Evolutionary conservation across 2,329 filamentous ascomycete genomes (phyloP).

Genomic region (Sporothrix schenckii): DNA sequence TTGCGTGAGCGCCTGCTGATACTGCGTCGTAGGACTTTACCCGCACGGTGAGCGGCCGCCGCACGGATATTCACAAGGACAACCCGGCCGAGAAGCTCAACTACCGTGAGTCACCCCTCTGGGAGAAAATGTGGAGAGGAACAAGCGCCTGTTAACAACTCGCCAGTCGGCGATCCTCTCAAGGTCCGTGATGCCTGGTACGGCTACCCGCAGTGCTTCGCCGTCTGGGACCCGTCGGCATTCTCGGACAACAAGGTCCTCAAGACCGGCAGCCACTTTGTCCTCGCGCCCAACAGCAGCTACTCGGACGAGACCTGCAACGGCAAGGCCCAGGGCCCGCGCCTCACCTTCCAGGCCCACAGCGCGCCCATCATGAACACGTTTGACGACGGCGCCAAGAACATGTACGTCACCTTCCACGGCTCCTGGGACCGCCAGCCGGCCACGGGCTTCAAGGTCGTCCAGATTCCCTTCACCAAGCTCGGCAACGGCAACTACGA

Average conservation of each 20-base stretch:
- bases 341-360: conserved; percentile 44
- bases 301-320: conserved; percentile 46
- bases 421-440: conserved; percentile 42
- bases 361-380: conserved; percentile 42
- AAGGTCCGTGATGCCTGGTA: conserved; percentile 40
- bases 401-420: conserved; percentile 44
- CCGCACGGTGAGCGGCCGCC: conserved; percentile 49
- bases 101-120: conserved; percentile 48
- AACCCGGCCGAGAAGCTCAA: conserved; percentile 70
- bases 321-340: conserved; percentile 44
- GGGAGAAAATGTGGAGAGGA: background rate
- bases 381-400: conserved; percentile 41
- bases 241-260: conserved; percentile 37
- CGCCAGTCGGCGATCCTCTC: conserved; percentile 40
- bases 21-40: conserved; percentile 48
- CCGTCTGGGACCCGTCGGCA: conserved; percentile 40
- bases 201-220: conserved; percentile 59
- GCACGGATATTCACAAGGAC: conserved; percentile 57
- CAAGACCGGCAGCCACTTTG: conserved; percentile 47
- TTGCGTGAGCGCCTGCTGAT: background rate
- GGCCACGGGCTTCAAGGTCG: conserved; percentile 42
- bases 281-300: conserved; percentile 43
- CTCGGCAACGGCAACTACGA: conserved; percentile 40
- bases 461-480: conserved; percentile 41
- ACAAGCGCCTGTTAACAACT: too few relatives aligned